Percentiles rank a stretch among this genome's conserved stretches.
Conservation (phyloP, 192 early-diverging fungal species). For the Allomyces arbusculus region DNA sequence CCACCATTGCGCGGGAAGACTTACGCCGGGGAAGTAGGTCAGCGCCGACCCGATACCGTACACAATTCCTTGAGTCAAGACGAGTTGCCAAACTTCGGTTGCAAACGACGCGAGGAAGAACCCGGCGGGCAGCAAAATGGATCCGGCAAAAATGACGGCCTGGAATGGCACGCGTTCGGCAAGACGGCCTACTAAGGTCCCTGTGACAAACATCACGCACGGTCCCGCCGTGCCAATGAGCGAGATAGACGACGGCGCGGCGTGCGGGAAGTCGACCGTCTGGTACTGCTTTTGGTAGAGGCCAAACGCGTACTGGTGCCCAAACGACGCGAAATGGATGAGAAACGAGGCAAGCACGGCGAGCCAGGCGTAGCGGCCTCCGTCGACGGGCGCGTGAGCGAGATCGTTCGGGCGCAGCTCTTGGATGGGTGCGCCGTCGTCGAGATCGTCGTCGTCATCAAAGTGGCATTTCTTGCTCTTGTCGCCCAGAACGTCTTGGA, state of each 20-base stretch:
- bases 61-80: constrained; percentile 37
- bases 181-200: constrained; percentile 2
- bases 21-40: constrained; percentile 33
- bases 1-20: constrained; percentile 44
- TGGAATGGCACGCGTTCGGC: constrained; percentile 12
- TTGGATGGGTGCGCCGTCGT: neutral
- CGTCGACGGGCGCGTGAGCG: constrained; percentile 12
- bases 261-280: constrained; percentile 2
- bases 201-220: neutral
- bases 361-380: constrained; percentile 22
- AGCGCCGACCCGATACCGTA: constrained; percentile 35
- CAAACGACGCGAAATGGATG: constrained; percentile 18
- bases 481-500: neutral
- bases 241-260: neutral
- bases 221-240: constrained; percentile 1
- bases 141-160: constrained; percentile 5
- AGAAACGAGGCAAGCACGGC: constrained; percentile 16
- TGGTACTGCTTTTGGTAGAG: constrained; percentile 13
- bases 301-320: constrained; percentile 13
- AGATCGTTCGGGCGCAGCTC: neutral
- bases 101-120: constrained; percentile 36
- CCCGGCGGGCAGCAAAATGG: constrained; percentile 21
- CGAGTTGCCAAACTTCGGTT: constrained; percentile 42
- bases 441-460: neutral
- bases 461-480: neutral